Conservation (phyloP, 345 rosid species). For the Lepidium didymum region DNA sequence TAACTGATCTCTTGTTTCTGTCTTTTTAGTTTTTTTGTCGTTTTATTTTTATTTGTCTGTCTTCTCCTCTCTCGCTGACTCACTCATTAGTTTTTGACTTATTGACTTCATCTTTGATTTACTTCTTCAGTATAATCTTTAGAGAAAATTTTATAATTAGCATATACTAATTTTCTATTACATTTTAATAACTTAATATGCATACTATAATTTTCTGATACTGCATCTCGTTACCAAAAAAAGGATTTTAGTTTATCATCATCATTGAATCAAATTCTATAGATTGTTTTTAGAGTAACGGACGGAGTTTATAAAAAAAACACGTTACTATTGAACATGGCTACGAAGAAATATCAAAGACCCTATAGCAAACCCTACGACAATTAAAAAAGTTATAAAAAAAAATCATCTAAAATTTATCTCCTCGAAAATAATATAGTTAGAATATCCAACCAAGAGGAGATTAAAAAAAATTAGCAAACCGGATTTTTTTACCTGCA, state of each 20-base stretch:
- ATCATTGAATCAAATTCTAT: background rate
- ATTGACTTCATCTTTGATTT: background rate
- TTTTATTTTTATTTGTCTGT: background rate
- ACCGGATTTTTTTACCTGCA: slow-evolving; percentile 2
- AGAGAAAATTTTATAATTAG: too few species aligned
- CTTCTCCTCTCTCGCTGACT: too few species aligned
- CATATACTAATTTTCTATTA: too few species aligned
- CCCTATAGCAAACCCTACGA: background rate
- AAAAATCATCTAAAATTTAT: background rate
- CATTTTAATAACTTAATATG: too few species aligned
- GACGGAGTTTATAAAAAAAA: background rate
- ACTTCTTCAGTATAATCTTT: too few species aligned
- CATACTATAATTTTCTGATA: too few species aligned
- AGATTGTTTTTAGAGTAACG: background rate
- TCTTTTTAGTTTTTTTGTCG: background rate
- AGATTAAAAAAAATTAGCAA: background rate
- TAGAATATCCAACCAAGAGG: background rate
- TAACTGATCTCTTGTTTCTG: background rate
- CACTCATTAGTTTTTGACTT: background rate
- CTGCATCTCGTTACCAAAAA: too few species aligned
- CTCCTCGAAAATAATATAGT: background rate
- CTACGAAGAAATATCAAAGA: background rate
- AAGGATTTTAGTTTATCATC: too few species aligned
- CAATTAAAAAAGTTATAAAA: background rate
- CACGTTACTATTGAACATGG: background rate